Conservation (phyloP, 805 yeast genomes). For the Candida verbasci region DNA sequence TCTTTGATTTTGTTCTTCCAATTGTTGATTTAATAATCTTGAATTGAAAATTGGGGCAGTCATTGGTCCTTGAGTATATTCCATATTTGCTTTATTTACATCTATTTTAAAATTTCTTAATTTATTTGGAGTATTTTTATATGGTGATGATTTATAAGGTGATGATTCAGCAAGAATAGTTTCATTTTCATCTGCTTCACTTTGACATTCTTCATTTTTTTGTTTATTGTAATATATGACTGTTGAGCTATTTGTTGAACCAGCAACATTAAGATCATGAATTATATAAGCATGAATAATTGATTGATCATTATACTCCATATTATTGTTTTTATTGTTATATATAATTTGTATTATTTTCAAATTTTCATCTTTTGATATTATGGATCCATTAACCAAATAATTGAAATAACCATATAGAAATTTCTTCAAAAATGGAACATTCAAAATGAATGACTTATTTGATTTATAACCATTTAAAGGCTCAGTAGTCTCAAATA, state of each 20-base stretch:
- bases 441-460: slow-evolving; percentile 19
- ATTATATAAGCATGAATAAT: slow-evolving; percentile 19
- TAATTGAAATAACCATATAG: slow-evolving; percentile 36
- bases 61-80: slow-evolving; percentile 19
- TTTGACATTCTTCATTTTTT: background rate
- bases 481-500: slow-evolving; percentile 15
- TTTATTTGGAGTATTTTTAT: slow-evolving; percentile 5
- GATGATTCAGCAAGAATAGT: slow-evolving; percentile 40
- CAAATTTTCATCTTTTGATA: slow-evolving; percentile 15
- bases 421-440: slow-evolving; percentile 36
- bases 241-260: slow-evolving; percentile 5
- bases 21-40: slow-evolving; percentile 15
- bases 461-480: slow-evolving; percentile 26
- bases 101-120: slow-evolving; percentile 7
- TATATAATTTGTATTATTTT: slow-evolving; percentile 28
- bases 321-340: slow-evolving; percentile 13
- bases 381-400: slow-evolving; percentile 25
- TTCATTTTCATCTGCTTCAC: slow-evolving; percentile 31
- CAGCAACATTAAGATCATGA: slow-evolving; percentile 17
- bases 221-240: background rate
- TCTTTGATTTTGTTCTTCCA: slow-evolving; percentile 10
- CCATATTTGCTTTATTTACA: slow-evolving; percentile 7
- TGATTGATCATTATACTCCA: slow-evolving; percentile 9
- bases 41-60: slow-evolving; percentile 37
- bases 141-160: slow-evolving; percentile 25